A percentile compares a stretch with the other conserved stretches of the same genome.
These are phyloP conservation scores for Populus hybrid DNA, from an alignment of 441 rosid species.

Conservation along the genomic window DNA sequence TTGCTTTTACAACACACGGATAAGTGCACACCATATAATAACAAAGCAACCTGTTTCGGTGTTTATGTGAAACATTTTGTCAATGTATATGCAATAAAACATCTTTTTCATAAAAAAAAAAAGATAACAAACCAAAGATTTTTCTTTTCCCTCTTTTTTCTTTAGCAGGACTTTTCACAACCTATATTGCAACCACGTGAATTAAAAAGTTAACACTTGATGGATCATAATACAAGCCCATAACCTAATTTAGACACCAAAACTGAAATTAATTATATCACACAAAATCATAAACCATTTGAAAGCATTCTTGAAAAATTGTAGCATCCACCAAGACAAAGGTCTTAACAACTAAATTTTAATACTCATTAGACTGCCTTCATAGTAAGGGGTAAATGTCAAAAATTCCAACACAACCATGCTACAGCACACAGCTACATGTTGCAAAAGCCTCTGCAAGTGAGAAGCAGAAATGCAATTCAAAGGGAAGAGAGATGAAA, in stretches of 20 bases:
- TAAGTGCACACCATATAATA: background rate
- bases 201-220: too few species aligned
- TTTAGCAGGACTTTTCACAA: background rate
- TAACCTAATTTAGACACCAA: background rate
- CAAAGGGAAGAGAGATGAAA: constrained; percentile 10
- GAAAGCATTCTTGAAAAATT: background rate
- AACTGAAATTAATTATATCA: background rate
- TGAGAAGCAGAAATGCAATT: background rate
- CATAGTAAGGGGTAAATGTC: background rate
- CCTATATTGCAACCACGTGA: background rate
- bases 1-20: background rate
- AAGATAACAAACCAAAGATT: too few species aligned
- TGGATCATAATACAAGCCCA: background rate
- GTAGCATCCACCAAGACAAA: background rate
- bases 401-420: background rate
- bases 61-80: background rate
- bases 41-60: background rate
- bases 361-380: background rate
- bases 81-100: background rate
- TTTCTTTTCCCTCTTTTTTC: too few species aligned
- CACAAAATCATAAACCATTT: background rate
- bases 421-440: background rate
- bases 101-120: background rate
- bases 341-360: background rate
- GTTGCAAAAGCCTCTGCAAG: constrained; percentile 3